A percentile compares a stretch with the other conserved stretches of the same genome.
phyloP scores from a whole-genome alignment of 441 rosid species.

The Pelargonium cotyledonis region DNA sequence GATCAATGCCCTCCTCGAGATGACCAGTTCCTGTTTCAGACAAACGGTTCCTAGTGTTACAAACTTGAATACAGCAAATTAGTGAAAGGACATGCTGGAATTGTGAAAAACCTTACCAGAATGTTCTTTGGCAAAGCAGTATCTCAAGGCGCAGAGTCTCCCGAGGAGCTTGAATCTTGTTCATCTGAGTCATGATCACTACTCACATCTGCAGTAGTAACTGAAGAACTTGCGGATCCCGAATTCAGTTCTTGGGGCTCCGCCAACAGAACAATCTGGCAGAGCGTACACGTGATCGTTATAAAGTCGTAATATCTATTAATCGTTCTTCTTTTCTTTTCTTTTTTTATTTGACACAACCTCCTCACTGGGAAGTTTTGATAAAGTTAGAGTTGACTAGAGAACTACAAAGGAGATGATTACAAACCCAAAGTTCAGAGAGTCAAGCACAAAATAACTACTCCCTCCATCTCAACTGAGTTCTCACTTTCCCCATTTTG shows the following conservation, averaged over 20 bases:
- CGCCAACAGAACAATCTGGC: neutral
- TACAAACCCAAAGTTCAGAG: too few species aligned
- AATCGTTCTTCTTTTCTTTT: neutral
- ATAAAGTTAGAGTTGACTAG: neutral
- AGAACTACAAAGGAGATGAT: neutral
- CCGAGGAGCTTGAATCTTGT: neutral
- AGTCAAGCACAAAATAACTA: too few species aligned
- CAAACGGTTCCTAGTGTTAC: neutral
- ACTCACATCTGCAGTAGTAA: neutral
- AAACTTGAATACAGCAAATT: slow-evolving; percentile 1
- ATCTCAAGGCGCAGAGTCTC: neutral
- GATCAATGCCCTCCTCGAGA: neutral
- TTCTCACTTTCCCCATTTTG: too few species aligned
- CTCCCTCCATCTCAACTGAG: too few species aligned
- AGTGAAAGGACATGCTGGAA: neutral
- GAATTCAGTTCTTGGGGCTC: neutral
- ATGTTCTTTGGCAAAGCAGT: neutral
- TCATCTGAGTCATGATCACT: neutral
- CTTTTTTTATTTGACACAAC: neutral
- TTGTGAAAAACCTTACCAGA: neutral
- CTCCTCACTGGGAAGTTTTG: neutral
- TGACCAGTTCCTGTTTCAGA: neutral
- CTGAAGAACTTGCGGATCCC: neutral
- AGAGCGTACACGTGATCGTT: neutral
- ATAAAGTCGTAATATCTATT: neutral